These are phyloP conservation scores for Phytophthora citrophthora DNA, from an alignment of 352 stramenopile genomes.

Conservation along the genomic window DNA sequence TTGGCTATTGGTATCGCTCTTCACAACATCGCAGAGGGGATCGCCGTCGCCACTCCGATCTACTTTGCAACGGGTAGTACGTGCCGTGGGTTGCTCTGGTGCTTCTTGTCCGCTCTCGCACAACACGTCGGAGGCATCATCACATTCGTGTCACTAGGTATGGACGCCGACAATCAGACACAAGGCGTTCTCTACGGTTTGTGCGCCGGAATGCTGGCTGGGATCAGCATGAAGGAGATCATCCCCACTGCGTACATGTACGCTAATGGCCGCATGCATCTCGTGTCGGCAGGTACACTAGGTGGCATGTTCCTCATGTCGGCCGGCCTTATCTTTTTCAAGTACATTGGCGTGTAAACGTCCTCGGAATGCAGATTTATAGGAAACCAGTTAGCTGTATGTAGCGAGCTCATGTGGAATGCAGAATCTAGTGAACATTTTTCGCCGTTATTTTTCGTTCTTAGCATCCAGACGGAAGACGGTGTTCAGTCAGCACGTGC, in stretches of 20 bases:
- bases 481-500: constrained; percentile 11
- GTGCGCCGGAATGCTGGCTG: constrained; percentile 94
- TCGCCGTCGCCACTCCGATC: constrained; percentile 95
- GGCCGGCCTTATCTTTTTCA: constrained; percentile 89
- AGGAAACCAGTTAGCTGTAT: constrained; percentile 24
- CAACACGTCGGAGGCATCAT: constrained; percentile 92
- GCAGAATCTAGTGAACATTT: constrained; percentile 20
- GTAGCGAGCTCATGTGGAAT: constrained; percentile 9
- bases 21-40: constrained; percentile 97
- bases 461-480: no score
- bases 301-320: constrained; percentile 91
- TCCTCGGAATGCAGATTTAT: constrained; percentile 10
- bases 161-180: constrained; percentile 62
- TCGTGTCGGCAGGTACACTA: constrained; percentile 86
- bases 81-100: constrained; percentile 95
- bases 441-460: not conserved
- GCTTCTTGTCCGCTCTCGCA: constrained; percentile 88
- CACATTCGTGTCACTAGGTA: constrained; percentile 86
- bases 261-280: constrained; percentile 80
- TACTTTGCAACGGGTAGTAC: constrained; percentile 97
- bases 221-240: constrained; percentile 92
- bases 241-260: constrained; percentile 94
- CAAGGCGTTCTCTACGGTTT: constrained; percentile 94
- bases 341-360: constrained; percentile 60
- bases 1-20: constrained; percentile 94